Percentiles rank a stretch among this genome's conserved stretches.
Evolutionary conservation across 2,329 filamentous ascomycete genomes (phyloP).

Genomic region (Penicillium corylophilum): DNA sequence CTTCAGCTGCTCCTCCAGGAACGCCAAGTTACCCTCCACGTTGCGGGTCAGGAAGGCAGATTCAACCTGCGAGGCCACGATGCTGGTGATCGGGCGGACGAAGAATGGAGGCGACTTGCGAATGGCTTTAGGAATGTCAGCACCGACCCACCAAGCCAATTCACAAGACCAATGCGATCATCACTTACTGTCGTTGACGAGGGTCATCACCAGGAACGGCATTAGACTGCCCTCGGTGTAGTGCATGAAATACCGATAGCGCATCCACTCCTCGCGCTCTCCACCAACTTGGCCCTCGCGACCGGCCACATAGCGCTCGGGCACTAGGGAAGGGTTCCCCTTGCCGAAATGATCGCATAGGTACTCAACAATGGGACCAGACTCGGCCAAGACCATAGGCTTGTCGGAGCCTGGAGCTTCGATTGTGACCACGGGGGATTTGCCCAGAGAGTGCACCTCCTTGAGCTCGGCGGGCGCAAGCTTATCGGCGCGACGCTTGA

Average conservation of each 20-base stretch:
- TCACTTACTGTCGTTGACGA: constrained; percentile 60
- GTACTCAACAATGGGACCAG: constrained; percentile 77
- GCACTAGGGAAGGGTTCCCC: constrained; percentile 44
- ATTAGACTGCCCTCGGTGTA: constrained; percentile 85
- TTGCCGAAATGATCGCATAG: constrained; percentile 66
- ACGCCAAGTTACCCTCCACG: constrained; percentile 42
- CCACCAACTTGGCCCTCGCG: constrained; percentile 56
- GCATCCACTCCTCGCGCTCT: constrained; percentile 61
- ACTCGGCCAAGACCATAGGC: constrained; percentile 73
- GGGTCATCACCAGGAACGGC: constrained; percentile 63
- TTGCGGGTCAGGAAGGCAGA: constrained; percentile 42
- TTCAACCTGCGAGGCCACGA: constrained; percentile 51
- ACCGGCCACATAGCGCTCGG: constrained; percentile 51
- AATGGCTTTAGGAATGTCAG: constrained; percentile 13
- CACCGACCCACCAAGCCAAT: background rate
- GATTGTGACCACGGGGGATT: constrained; percentile 76
- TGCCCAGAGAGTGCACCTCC: constrained; percentile 79
- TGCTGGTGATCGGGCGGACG: constrained; percentile 61
- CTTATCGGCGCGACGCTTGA: constrained; percentile 64
- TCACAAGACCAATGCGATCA: background rate
- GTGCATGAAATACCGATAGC: constrained; percentile 71
- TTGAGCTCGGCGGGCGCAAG: constrained; percentile 76
- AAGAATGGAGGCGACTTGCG: constrained; percentile 59
- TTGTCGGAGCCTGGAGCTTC: constrained; percentile 45
- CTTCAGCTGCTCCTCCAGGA: constrained; percentile 47